A percentile compares a stretch with the other conserved stretches of the same genome.
phyloP scores from a whole-genome alignment of 257 asterid genomes.

The Ajuga chamaepitys region DNA sequence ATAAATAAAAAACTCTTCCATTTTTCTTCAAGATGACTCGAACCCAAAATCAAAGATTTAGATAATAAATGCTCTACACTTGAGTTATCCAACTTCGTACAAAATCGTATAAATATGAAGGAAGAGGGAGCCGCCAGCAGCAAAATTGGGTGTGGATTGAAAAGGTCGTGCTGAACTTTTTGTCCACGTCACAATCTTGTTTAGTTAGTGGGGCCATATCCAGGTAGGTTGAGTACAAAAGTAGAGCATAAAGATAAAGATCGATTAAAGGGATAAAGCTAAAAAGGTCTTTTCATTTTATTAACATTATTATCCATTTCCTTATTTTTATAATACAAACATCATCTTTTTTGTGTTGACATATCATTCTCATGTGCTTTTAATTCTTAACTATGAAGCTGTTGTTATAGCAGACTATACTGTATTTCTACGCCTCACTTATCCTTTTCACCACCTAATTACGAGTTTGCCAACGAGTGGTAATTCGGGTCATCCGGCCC shows the following conservation, averaged over 20 bases:
- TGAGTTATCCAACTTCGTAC: too few relatives aligned
- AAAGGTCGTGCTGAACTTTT: conserved; percentile 61
- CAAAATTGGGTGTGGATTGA: conserved; percentile 13
- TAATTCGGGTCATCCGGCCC: too few relatives aligned
- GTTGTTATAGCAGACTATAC: neutral
- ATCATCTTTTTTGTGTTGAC: conserved; percentile 3
- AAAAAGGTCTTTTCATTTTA: conserved; percentile 20
- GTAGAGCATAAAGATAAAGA: conserved; percentile 45
- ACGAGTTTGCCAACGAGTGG: too few relatives aligned
- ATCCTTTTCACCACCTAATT: too few relatives aligned
- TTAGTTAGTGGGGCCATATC: conserved; percentile 24
- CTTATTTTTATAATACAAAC: neutral
- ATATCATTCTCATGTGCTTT: conserved; percentile 11
- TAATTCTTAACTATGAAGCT: conserved; percentile 17
- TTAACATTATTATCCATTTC: conserved; percentile 1
- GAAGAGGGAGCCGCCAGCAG: conserved; percentile 45
- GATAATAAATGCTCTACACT: too few relatives aligned
- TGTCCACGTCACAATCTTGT: conserved; percentile 47
- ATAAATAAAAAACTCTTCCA: too few relatives aligned
- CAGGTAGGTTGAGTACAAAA: conserved; percentile 44
- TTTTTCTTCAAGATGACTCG: too few relatives aligned
- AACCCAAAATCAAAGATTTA: too few relatives aligned
- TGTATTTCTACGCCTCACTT: too few relatives aligned
- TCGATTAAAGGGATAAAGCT: conserved; percentile 26
- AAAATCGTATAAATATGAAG: neutral